Percentiles rank a stretch among this genome's conserved stretches.
Evolutionary conservation across 805 yeast species (phyloP).

Genomic region (Nakazawaea ishiwadae): DNA sequence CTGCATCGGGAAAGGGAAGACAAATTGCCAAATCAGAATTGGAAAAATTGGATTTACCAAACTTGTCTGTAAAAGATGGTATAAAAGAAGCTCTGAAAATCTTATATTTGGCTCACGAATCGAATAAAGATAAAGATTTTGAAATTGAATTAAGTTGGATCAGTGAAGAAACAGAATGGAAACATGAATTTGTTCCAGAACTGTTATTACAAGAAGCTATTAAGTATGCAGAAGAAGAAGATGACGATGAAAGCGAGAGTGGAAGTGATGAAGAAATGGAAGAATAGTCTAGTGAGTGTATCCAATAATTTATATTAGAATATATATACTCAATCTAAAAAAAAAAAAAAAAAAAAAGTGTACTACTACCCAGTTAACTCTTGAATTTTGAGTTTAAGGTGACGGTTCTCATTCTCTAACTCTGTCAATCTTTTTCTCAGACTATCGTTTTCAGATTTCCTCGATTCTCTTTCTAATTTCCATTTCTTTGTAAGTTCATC

Average conservation of each 20-base stretch:
- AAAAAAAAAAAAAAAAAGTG: neutral
- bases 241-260: constrained; percentile 75
- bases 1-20: constrained; percentile 98
- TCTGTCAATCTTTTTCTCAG: constrained; percentile 46
- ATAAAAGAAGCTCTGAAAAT: constrained; percentile 92
- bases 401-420: constrained; percentile 50
- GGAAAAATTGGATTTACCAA: constrained; percentile 78
- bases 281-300: no score
- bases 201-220: constrained; percentile 80
- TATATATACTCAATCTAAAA: no score
- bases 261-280: constrained; percentile 54
- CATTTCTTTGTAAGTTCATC: constrained; percentile 61
- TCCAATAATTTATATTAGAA: no score
- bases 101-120: constrained; percentile 93
- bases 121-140: constrained; percentile 94
- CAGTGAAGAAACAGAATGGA: constrained; percentile 67
- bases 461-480: constrained; percentile 67
- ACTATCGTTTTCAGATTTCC: constrained; percentile 56
- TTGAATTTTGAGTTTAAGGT: constrained; percentile 26
- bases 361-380: neutral
- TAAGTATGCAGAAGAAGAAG: constrained; percentile 76
- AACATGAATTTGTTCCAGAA: constrained; percentile 76
- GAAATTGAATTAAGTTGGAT: constrained; percentile 95
- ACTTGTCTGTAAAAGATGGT: constrained; percentile 72
- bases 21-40: constrained; percentile 97